phyloP scores from a whole-genome alignment of 257 asterid genomes.

The Solanum dulcamara region DNA sequence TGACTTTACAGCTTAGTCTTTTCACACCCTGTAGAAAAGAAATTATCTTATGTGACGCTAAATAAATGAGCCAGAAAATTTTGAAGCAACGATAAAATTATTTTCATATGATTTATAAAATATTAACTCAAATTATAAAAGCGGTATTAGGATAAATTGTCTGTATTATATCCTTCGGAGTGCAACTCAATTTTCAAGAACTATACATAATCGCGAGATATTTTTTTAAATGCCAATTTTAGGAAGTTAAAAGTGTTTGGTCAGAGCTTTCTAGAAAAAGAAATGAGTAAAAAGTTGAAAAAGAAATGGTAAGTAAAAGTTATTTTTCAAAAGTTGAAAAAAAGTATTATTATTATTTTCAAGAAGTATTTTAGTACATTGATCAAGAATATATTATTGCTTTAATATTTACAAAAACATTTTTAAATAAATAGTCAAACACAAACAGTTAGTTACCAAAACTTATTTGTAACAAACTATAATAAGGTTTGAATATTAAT shows the following conservation, averaged over 20 bases:
- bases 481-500: no score
- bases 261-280: not conserved
- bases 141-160: no score
- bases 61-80: not conserved
- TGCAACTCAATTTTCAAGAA: accelerated
- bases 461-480: not conserved
- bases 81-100: not conserved
- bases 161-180: no score
- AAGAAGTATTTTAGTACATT: no score
- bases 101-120: no score
- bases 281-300: not conserved
- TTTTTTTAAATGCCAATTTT: not conserved
- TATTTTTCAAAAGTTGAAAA: not conserved
- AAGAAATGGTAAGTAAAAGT: no score
- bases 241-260: not conserved
- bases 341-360: no score
- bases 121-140: no score
- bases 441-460: not conserved
- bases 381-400: no score
- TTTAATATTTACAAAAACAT: not conserved
- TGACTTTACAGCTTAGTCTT: not conserved
- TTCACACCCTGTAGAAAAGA: not conserved
- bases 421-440: not conserved
- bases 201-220: accelerated
- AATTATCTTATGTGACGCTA: not conserved